Evolutionary conservation across 176 grass and related monocot species (phyloP).

Genomic region (Phoenix roebelenii): DNA sequence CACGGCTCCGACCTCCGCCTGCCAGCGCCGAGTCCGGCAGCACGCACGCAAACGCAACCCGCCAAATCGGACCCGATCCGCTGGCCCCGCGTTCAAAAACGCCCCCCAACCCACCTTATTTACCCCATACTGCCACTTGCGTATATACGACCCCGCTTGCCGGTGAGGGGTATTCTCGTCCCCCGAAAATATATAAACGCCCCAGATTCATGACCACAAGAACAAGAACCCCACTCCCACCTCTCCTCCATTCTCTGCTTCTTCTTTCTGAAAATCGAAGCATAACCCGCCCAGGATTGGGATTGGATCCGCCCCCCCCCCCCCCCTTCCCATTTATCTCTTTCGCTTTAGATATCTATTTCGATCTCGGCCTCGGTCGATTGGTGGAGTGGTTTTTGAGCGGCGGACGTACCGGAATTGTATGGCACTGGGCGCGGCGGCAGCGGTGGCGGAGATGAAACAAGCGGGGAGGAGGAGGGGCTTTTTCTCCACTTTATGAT

Average conservation of each 20-base stretch:
- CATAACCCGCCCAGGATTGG: not conserved
- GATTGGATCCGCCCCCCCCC: not conserved
- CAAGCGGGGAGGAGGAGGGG: not conserved
- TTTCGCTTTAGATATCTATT: too few species aligned
- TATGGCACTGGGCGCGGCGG: not conserved
- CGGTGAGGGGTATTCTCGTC: slow-evolving; percentile 50
- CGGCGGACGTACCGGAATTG: too few species aligned
- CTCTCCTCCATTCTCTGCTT: slow-evolving; percentile 13
- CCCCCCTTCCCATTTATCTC: too few species aligned
- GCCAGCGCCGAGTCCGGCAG: not conserved
- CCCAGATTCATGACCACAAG: slow-evolving; percentile 38
- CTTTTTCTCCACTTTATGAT: not conserved
- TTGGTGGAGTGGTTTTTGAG: not conserved
- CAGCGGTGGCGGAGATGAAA: not conserved
- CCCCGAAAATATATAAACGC: slow-evolving; percentile 20
- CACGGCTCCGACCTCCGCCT: not conserved
- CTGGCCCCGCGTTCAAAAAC: too few species aligned
- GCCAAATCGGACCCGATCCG: not conserved
- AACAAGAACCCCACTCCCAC: not conserved
- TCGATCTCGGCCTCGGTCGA: slow-evolving; percentile 22
- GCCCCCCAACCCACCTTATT: not conserved
- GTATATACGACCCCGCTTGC: not conserved
- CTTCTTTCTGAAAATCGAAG: slow-evolving; percentile 27
- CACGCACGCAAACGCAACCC: not conserved
- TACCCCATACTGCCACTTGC: not conserved